Base-by-base conservation (phyloP, 164 flowering plant genomes). In the Brasenia schreberi region DNA sequence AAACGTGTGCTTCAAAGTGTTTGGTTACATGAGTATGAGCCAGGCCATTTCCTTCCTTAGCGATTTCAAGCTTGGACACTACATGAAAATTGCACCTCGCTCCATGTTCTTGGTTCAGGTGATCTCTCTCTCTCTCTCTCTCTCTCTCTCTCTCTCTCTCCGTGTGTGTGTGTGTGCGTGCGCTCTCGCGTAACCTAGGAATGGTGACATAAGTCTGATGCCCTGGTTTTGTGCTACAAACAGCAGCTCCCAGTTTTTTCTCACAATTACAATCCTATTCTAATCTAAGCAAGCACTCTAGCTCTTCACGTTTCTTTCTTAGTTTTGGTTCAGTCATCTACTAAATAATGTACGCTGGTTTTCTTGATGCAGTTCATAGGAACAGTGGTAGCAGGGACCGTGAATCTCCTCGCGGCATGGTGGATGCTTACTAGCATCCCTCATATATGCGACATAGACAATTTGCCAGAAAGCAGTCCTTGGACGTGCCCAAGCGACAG, bases 401-500 rank as follows among this genome's bases (percentile, higher is more conserved):
- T 84, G 43, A 88, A 90, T 68, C 53, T 80, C 1, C 65, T 61
- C 6, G 87, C 82, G 44, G 97, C 90, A 42, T 83, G 87, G 89
- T 87, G 84, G 81, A 70, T 90, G 18, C 76, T 90, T 19, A 49
- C 43, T 18, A 59, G 76, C 16, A 65, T 88, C 5, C 66, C 72
- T n/a, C 70, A 88, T 83, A 90, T 90, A 18, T 90, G 97, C 75
- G 77, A 84, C 1, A 73, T 69, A 1, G 67, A 83, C 0, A 71
- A 77, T 7, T 87, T 85, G 18, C 85, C 87, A 18, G 69, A 81
- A 14, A 69, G 78, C 68, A 88, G 97, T 60, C 86, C 90, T 0
- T 90, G 94, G 94, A 86, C 89, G 10, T 88, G 98, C 74, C 94
- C 97, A 1, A 69, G 81, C 18, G 94, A 93, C 59, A 77, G 94